Evolutionary conservation across 2,329 filamentous ascomycete genomes (phyloP), one percentile per base, ranked within the genome.

Genomic region (Beauveria sp.): DNA sequence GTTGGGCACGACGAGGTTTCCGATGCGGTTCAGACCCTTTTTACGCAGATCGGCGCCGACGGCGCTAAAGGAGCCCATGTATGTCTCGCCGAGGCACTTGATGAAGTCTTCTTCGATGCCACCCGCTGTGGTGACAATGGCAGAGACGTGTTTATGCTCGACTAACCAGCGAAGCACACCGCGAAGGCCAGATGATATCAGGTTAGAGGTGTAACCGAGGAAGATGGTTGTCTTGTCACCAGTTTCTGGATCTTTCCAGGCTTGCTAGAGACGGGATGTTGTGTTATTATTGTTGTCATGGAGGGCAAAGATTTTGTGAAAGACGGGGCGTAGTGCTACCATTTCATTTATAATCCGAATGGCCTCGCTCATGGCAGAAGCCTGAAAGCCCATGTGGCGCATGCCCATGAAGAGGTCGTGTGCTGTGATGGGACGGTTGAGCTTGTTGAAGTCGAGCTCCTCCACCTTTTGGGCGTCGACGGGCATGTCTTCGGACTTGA

Each of bases 101-200:
- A 99, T 99, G 62, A 99, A 87, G 75, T 99, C 94, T 73, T 99
- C 94, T 75, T 99, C 94, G 57, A 99, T 85, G 55, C 94, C 94
- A 50, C 94, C 94, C 0, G 94, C 94, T 0, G 94, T 96, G 26
- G 94, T 96, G 63, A 99, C 94, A 69, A 99, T 91, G 66, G 89
- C 90, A 1, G 91, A 94, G 64, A 99, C 87, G 72, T 97, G 92
- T 64, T 87, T 88, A 77, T 99, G 92, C 77, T 97, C 84, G 50
- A 96, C 92, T 1, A 99, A 84, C 78, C 92, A 99, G 61, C 94
- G 90, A 66, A 99, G 80, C 41, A 92, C 92, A 66, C 96, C 92
- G 59, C 94, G 86, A 34, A 99, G 84, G 9, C 94, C 94, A 3
- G 93, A 99, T 0, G 94, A 97, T 70, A 99, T 97, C 68, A 99